Percentiles rank a stretch among this genome's conserved stretches.
Evolutionary conservation across 1,139 yeast genomes (phyloP).

Genomic region (Pichia sp.): DNA sequence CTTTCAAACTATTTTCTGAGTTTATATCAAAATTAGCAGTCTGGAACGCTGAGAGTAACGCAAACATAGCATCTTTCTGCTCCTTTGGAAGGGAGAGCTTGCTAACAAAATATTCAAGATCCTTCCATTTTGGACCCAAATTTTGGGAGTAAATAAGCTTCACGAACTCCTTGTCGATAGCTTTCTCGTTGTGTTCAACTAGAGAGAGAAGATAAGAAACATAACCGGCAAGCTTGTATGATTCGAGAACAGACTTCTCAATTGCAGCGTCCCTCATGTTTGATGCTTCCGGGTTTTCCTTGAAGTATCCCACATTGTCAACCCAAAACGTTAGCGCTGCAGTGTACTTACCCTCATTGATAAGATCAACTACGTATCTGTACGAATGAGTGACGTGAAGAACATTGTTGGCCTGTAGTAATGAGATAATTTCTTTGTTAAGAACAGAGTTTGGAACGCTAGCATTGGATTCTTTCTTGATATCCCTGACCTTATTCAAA

Average conservation of each 20-base stretch:
- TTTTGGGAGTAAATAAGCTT: constrained; percentile 16
- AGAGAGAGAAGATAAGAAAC: constrained; percentile 19
- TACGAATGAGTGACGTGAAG: constrained; percentile 19
- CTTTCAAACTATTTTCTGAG: constrained; percentile 11
- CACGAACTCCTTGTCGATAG: constrained; percentile 19
- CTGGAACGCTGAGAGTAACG: constrained; percentile 3
- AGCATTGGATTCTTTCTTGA: constrained; percentile 9
- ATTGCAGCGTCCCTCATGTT: not conserved
- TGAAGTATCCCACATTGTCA: constrained; percentile 20
- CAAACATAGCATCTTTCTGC: constrained; percentile 12
- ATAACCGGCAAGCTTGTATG: constrained; percentile 15
- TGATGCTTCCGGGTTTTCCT: constrained; percentile 12
- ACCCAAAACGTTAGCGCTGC: constrained; percentile 23
- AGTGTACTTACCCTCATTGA: constrained; percentile 17
- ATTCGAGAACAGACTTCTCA: not conserved
- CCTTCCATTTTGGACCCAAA: constrained; percentile 18
- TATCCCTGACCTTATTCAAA: constrained; percentile 13
- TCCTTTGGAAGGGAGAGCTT: constrained; percentile 28
- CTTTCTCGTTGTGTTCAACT: constrained; percentile 9
- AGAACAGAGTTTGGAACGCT: constrained; percentile 19
- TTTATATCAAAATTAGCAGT: constrained; percentile 17
- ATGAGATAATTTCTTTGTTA: constrained; percentile 14
- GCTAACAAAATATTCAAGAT: constrained; percentile 37
- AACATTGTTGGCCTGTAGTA: constrained; percentile 13
- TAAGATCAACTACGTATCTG: constrained; percentile 15